phyloP scores from a whole-genome alignment of 2,329 filamentous ascomycete genomes.

The Trichoderma hamatum region DNA sequence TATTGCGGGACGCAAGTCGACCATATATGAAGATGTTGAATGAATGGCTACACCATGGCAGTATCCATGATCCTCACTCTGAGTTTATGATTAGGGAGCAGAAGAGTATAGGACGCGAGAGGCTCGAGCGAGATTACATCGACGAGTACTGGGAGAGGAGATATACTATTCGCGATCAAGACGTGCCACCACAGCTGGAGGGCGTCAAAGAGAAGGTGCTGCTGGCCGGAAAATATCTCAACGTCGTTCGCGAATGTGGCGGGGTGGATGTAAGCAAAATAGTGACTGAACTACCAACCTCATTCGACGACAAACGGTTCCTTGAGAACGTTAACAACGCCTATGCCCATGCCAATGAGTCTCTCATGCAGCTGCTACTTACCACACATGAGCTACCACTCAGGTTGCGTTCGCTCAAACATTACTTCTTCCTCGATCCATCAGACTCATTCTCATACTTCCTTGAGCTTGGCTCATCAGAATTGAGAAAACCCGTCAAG shows the following conservation, averaged over 20 bases:
- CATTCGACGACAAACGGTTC: slow-evolving; percentile 89
- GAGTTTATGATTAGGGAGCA: slow-evolving; percentile 97
- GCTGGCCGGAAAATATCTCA: slow-evolving; percentile 94
- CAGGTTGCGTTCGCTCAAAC: slow-evolving; percentile 86
- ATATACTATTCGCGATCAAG: slow-evolving; percentile 89
- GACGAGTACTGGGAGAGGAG: slow-evolving; percentile 99
- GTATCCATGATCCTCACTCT: slow-evolving; percentile 88
- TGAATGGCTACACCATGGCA: slow-evolving; percentile 96
- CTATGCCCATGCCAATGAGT: slow-evolving; percentile 94
- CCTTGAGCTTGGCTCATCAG: slow-evolving; percentile 84
- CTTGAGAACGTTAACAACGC: slow-evolving; percentile 94
- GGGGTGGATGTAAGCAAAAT: slow-evolving; percentile 92
- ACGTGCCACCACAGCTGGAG: slow-evolving; percentile 89
- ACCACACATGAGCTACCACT: slow-evolving; percentile 91
- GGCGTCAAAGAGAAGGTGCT: slow-evolving; percentile 92
- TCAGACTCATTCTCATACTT: slow-evolving; percentile 99
- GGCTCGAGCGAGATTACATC: slow-evolving; percentile 93
- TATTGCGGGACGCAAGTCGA: slow-evolving; percentile 84
- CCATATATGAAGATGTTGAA: slow-evolving; percentile 99
- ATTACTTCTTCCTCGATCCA: slow-evolving; percentile 98
- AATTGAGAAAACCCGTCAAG: slow-evolving; percentile 87
- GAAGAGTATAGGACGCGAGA: slow-evolving; percentile 88
- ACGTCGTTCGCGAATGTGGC: slow-evolving; percentile 95
- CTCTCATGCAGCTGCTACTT: slow-evolving; percentile 84
- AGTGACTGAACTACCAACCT: slow-evolving; percentile 83